These are phyloP conservation scores for Sarocladium brachiariae DNA, from an alignment of 2,329 filamentous ascomycete genomes.

Conservation along the genomic window DNA sequence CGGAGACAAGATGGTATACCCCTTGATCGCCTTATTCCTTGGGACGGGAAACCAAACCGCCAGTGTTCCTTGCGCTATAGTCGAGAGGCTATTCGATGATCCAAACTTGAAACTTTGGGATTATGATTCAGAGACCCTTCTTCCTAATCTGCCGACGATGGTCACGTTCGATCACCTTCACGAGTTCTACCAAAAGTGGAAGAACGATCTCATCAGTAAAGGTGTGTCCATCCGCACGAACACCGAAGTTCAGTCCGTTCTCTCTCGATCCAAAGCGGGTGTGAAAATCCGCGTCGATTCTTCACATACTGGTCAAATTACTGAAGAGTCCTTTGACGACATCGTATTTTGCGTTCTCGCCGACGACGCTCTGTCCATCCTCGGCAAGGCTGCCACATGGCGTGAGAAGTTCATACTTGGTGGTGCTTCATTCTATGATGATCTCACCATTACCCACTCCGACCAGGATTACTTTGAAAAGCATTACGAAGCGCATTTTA, in stretches of 20 bases:
- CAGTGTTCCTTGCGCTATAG: constrained; percentile 61
- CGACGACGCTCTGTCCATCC: constrained; percentile 56
- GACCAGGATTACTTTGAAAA: constrained; percentile 59
- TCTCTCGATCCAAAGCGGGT: constrained; percentile 42
- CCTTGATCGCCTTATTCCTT: constrained; percentile 65
- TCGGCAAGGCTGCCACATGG: constrained; percentile 50
- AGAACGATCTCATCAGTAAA: constrained; percentile 41
- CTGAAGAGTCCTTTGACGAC: constrained; percentile 53
- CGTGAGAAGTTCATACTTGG: constrained; percentile 62
- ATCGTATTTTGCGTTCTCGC: constrained; percentile 59
- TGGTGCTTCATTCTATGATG: constrained; percentile 63
- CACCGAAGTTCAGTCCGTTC: constrained; percentile 47
- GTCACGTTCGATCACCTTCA: constrained; percentile 58
- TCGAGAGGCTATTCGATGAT: constrained; percentile 53
- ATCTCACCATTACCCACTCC: constrained; percentile 63
- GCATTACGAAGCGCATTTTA: constrained; percentile 60
- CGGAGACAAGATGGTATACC: constrained; percentile 62
- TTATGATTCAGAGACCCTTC: constrained; percentile 46
- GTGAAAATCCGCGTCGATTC: constrained; percentile 46
- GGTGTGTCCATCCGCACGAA: constrained; percentile 50
- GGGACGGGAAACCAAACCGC: constrained; percentile 70
- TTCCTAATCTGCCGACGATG: constrained; percentile 57
- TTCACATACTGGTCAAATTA: constrained; percentile 39
- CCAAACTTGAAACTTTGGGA: constrained; percentile 55
- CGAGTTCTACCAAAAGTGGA: constrained; percentile 55